These are phyloP conservation scores for Aphanomyces stellatus DNA, from an alignment of 352 stramenopile species.

Conservation along the genomic window DNA sequence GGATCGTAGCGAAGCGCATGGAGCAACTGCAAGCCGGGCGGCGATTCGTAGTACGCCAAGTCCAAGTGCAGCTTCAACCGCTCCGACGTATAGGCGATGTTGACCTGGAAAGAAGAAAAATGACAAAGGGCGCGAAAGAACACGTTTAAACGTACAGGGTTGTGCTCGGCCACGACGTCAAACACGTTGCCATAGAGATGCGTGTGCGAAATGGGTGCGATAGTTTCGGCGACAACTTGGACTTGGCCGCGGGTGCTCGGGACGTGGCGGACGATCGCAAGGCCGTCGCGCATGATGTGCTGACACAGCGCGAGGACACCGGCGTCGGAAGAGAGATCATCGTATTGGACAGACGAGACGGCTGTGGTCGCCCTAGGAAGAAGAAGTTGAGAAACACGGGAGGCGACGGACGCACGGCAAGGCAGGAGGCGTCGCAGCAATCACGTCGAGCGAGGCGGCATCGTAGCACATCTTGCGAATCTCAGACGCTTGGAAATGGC, in stretches of 20 bases:
- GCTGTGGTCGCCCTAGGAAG: constrained; percentile 34
- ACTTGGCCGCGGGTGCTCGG: constrained; percentile 44
- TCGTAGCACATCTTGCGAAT: constrained; percentile 71
- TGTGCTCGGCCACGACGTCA: constrained; percentile 70
- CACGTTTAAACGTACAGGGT: constrained; percentile 37
- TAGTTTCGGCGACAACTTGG: constrained; percentile 65
- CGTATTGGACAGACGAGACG: constrained; percentile 53
- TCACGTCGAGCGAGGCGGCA: constrained; percentile 37
- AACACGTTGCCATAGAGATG: constrained; percentile 83
- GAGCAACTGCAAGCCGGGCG: constrained; percentile 92
- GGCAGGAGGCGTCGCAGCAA: constrained; percentile 35
- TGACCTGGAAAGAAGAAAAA: constrained; percentile 80
- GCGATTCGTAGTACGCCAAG: constrained; percentile 95
- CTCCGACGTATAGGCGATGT: constrained; percentile 92
- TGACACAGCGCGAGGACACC: constrained; percentile 59
- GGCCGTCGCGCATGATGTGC: constrained; percentile 56
- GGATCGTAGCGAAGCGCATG: constrained; percentile 86
- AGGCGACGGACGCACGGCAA: neutral
- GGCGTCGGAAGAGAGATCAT: constrained; percentile 56
- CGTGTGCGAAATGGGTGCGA: constrained; percentile 73
- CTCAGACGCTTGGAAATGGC: constrained; percentile 56
- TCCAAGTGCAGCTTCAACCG: constrained; percentile 91
- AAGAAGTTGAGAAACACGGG: neutral
- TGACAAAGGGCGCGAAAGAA: neutral
- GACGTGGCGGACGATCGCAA: constrained; percentile 68